A percentile compares a stretch with the other conserved stretches of the same genome.
Conservation (phyloP, 306 rosid species). For the Cicer bijugum region DNA sequence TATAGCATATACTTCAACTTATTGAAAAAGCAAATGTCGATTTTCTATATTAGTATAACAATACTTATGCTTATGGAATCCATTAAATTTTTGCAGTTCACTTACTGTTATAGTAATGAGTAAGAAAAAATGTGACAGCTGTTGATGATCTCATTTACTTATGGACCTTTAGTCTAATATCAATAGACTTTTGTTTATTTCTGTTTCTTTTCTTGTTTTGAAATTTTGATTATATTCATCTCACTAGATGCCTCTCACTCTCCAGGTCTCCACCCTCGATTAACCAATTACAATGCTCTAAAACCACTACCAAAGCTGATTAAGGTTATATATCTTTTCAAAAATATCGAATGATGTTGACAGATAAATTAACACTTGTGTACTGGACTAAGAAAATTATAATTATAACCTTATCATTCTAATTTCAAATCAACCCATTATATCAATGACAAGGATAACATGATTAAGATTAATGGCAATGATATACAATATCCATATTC, state of each 20-base stretch:
- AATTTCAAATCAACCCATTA: neutral
- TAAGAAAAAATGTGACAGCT: neutral
- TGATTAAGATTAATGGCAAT: neutral
- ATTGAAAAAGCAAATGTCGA: neutral
- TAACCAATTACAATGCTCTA: neutral
- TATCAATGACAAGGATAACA: neutral
- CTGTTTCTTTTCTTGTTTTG: neutral
- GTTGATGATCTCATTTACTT: neutral
- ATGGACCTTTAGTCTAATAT: neutral
- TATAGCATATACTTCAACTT: neutral
- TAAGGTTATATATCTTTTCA: neutral
- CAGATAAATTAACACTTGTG: neutral
- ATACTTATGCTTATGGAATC: neutral
- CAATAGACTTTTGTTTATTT: neutral
- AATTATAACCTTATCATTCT: neutral
- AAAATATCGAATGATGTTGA: neutral
- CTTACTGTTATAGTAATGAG: neutral
- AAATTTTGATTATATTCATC: too few species aligned
- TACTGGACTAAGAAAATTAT: neutral
- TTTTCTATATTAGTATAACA: neutral
- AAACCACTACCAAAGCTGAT: neutral
- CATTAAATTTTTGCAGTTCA: neutral
- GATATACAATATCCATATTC: neutral
- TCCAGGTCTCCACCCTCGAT: neutral
- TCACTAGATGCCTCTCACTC: neutral